These are phyloP conservation scores for Arthrinium puccinioides DNA, from an alignment of 2,329 filamentous ascomycete genomes.

Conservation along the genomic window DNA sequence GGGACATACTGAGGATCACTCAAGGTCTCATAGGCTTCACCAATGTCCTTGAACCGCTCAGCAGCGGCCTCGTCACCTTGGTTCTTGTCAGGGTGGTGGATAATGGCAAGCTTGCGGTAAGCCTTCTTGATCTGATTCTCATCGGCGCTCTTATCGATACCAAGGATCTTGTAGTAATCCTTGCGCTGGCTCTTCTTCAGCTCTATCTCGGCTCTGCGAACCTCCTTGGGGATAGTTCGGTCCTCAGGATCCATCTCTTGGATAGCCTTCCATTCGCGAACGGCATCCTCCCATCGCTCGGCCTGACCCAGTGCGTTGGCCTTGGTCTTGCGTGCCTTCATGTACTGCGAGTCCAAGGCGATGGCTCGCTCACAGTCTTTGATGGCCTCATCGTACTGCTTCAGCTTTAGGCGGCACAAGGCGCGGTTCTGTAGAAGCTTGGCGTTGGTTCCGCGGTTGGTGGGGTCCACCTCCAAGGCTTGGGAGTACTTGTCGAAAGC, in stretches of 20 bases:
- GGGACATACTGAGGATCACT: slow-evolving; percentile 77
- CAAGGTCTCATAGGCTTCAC: slow-evolving; percentile 92
- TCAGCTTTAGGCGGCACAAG: slow-evolving; percentile 74
- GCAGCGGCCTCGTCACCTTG: slow-evolving; percentile 77
- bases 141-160: slow-evolving; percentile 75
- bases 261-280: slow-evolving; percentile 82
- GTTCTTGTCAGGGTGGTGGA: slow-evolving; percentile 98
- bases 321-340: slow-evolving; percentile 88
- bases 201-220: slow-evolving; percentile 86
- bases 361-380: slow-evolving; percentile 81
- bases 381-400: slow-evolving; percentile 76
- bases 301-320: slow-evolving; percentile 82
- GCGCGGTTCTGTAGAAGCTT: slow-evolving; percentile 94
- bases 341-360: slow-evolving; percentile 73
- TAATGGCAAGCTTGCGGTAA: slow-evolving; percentile 88
- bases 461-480: slow-evolving; percentile 77
- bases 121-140: slow-evolving; percentile 91
- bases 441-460: slow-evolving; percentile 86
- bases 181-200: slow-evolving; percentile 96
- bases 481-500: slow-evolving; percentile 80
- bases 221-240: slow-evolving; percentile 71
- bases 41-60: slow-evolving; percentile 93
- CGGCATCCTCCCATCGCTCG: slow-evolving; percentile 86
- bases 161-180: slow-evolving; percentile 98
- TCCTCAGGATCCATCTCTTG: slow-evolving; percentile 79